Evolutionary conservation across 2,329 filamentous ascomycete species (phyloP), one percentile per base, ranked within the genome.

Genomic region (Dryadomyces quercus-mongolicae): DNA sequence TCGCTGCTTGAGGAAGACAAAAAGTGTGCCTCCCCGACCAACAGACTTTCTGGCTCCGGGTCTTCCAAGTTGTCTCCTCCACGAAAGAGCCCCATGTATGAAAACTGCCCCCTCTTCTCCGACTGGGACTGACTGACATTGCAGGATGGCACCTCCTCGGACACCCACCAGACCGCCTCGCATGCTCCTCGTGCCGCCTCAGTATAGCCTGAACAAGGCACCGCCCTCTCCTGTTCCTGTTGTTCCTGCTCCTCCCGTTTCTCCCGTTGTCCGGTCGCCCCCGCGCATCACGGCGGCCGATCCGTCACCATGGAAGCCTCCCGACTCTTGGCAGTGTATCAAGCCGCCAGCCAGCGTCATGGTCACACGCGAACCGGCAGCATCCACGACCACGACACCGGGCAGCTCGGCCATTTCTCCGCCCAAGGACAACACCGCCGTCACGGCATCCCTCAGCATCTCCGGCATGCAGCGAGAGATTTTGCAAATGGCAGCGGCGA

Each of bases 401-500:
- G 40, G 43, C 2, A 57, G 25, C 25, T 8, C 53, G 2, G 42
- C n/a, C 42, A n/a, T 44, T 3, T 44, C 42, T 44, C 42, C 42
- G 0, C 43, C 53, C 3, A 45, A 54, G 3, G 56, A 60, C 1
- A 58, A 61, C 3, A 36, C 56, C 1, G 42, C 48, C 8, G 45
- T 49, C 25, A 61, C 60, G 20, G 57, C 66, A 46, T 65, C 63
- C 10, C 62, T 67, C n/a, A 63, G 66, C 49, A 60, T 72, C 34
- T 58, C 62, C 6, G 64, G 63, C 9, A 68, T 82, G 55, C 75
- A 80, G 62, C 71, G 73, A 9, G 76, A 80, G 59, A 73, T 81
- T 49, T 67, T 71, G 38, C 71, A 74, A 51, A 81, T 83, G 77
- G 73, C 76, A 10, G 70, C 69, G 4, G 76, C 78, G 6, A 73